phyloP scores from a whole-genome alignment of 768 basidiomycete species.

The Mycena crocata region DNA sequence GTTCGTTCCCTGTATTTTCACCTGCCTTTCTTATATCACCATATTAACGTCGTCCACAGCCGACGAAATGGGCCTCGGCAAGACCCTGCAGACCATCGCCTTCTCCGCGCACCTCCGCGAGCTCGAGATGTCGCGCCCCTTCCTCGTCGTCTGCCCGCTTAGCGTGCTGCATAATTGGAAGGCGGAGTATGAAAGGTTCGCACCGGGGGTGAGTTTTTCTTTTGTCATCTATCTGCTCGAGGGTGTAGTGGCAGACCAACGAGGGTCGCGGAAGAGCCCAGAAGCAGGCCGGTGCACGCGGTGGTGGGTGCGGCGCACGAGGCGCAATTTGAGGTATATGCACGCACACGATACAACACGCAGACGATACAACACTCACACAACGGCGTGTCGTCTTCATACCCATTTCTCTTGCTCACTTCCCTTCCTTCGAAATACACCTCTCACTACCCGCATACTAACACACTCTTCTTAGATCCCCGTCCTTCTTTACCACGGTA shows the following conservation, averaged over 20 bases:
- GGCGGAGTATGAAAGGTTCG: conserved; percentile 86
- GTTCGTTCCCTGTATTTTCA: too few relatives aligned
- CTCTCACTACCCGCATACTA: neutral
- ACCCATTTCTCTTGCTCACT: neutral
- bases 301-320: too few relatives aligned
- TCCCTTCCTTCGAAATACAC: neutral
- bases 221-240: neutral
- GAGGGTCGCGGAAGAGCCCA: too few relatives aligned
- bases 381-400: neutral
- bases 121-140: conserved; percentile 73
- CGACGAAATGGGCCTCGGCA: conserved; percentile 96
- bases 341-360: too few relatives aligned
- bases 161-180: conserved; percentile 95
- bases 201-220: conserved; percentile 69
- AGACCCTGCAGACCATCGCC: conserved; percentile 95
- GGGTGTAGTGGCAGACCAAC: too few relatives aligned
- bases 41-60: conserved; percentile 56
- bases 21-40: too few relatives aligned
- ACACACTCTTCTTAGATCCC: conserved; percentile 69
- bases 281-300: too few relatives aligned
- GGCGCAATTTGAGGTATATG: too few relatives aligned
- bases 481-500: conserved; percentile 92
- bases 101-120: conserved; percentile 93
- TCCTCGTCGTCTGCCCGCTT: conserved; percentile 92
- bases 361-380: too few relatives aligned